Conservation (phyloP, 371 early-diverging fungal genomes). For the Phascolomyces articulosus region DNA sequence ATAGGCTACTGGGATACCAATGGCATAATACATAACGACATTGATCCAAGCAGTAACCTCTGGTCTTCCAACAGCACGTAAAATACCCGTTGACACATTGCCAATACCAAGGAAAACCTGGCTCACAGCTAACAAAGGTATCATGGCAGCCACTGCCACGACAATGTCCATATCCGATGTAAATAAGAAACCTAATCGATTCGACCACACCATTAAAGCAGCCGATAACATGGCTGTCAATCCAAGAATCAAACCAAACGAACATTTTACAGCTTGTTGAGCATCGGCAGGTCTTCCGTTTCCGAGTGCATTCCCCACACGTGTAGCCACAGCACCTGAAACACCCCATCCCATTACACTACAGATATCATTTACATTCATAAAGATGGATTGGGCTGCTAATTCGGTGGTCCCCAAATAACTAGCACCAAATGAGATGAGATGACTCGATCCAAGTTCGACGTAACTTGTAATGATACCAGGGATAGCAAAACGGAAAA, state of each 20-base stretch:
- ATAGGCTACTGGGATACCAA: slow-evolving; percentile 72
- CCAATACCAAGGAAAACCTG: background rate
- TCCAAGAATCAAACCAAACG: background rate
- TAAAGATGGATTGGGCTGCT: slow-evolving; percentile 78
- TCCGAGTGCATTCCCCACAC: slow-evolving; percentile 73
- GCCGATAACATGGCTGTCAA: background rate
- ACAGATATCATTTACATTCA: slow-evolving; percentile 63
- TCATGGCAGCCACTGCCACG: background rate
- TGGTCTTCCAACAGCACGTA: slow-evolving; percentile 75
- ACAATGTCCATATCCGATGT: slow-evolving; percentile 1
- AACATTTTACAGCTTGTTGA: background rate
- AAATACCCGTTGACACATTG: slow-evolving; percentile 46
- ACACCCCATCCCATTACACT: slow-evolving; percentile 68
- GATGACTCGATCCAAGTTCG: slow-evolving; percentile 63
- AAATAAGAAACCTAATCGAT: background rate
- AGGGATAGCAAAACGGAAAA: slow-evolving; percentile 61
- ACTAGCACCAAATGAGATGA: slow-evolving; percentile 65
- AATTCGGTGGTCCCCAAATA: slow-evolving; percentile 66
- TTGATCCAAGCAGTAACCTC: slow-evolving; percentile 70
- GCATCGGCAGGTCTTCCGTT: slow-evolving; percentile 40
- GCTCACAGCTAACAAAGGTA: background rate
- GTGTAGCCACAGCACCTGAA: slow-evolving; percentile 67
- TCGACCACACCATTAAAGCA: background rate
- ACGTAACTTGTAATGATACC: slow-evolving; percentile 59
- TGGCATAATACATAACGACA: slow-evolving; percentile 65